Conservation (phyloP, 176 grass and related monocot genomes). For the Aegilops sharonensis region DNA sequence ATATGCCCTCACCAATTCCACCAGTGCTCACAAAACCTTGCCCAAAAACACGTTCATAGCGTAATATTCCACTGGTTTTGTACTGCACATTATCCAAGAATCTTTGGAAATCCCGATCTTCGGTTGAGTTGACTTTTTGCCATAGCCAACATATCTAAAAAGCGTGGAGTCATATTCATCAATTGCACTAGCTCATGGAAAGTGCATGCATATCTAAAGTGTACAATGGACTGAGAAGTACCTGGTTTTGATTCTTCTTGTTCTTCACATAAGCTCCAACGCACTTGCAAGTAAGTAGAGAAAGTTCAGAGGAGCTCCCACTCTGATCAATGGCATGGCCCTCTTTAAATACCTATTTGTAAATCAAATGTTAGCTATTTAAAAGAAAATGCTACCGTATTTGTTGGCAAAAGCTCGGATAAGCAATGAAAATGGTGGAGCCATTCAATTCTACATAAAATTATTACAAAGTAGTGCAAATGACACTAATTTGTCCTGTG, state of each 20-base stretch:
- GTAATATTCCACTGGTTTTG: slow-evolving; percentile 93
- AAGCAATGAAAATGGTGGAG: not conserved
- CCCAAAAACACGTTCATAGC: slow-evolving; percentile 89
- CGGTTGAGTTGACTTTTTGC: slow-evolving; percentile 75
- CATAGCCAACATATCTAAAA: slow-evolving; percentile 89
- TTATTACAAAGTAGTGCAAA: not conserved
- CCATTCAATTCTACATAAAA: not conserved
- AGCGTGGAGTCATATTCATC: not conserved
- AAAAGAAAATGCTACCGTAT: not conserved
- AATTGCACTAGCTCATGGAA: slow-evolving; percentile 7
- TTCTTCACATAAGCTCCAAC: slow-evolving; percentile 91
- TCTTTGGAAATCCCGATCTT: slow-evolving; percentile 82
- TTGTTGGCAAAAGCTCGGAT: not conserved
- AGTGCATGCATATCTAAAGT: not conserved
- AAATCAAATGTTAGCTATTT: slow-evolving; percentile 6
- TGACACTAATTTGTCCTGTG: not conserved
- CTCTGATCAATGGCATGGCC: slow-evolving; percentile 57
- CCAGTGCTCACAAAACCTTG: slow-evolving; percentile 96
- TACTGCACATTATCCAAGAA: slow-evolving; percentile 99
- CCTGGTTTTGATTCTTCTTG: slow-evolving; percentile 99
- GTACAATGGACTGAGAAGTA: slow-evolving; percentile 28
- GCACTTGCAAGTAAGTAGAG: slow-evolving; percentile 86
- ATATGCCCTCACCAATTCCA: slow-evolving; percentile 63
- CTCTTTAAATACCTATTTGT: slow-evolving; percentile 82
- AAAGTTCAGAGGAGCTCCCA: slow-evolving; percentile 76